Percentiles rank a stretch among this genome's conserved stretches.
phyloP scores from a whole-genome alignment of 2,329 filamentous ascomycete genomes.

The Alternaria atra region DNA sequence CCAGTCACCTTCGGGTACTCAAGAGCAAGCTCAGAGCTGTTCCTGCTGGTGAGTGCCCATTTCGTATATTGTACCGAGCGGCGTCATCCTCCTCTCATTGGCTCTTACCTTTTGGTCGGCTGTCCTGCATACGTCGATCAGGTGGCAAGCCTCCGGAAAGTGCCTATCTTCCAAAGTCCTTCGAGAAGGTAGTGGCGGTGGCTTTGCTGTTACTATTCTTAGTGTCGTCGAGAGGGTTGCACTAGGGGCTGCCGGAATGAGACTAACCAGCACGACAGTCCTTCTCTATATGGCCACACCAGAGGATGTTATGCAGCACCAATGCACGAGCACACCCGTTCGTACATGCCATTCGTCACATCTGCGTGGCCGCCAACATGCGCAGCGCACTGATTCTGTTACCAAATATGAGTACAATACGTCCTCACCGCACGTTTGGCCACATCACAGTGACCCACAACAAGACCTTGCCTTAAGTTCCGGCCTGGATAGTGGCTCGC shows the following conservation, averaged over 20 bases:
- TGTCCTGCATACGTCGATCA: background rate
- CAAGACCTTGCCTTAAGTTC: slow-evolving; percentile 24
- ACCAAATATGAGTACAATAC: slow-evolving; percentile 36
- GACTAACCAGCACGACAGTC: slow-evolving; percentile 44
- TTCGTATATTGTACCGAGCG: background rate
- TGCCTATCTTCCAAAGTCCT: background rate
- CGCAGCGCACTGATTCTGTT: slow-evolving; percentile 23
- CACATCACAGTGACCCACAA: slow-evolving; percentile 25
- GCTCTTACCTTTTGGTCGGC: no score
- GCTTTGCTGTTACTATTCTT: slow-evolving; percentile 11
- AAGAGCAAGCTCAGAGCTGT: slow-evolving; percentile 64
- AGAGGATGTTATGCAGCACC: slow-evolving; percentile 40
- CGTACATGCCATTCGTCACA: slow-evolving; percentile 34
- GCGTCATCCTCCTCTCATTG: background rate
- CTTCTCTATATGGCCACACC: slow-evolving; percentile 54
- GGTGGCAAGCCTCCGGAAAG: background rate
- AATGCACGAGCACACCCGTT: slow-evolving; percentile 26
- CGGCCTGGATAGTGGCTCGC: slow-evolving; percentile 16
- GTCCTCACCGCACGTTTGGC: slow-evolving; percentile 25
- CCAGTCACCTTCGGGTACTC: slow-evolving; percentile 70
- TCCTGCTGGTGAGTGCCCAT: slow-evolving; percentile 58
- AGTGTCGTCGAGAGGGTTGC: slow-evolving; percentile 13
- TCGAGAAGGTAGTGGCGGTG: slow-evolving; percentile 9
- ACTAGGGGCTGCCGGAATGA: slow-evolving; percentile 21
- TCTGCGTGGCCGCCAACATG: slow-evolving; percentile 32